phyloP scores from a whole-genome alignment of 805 yeast genomes.

The Yueomyces sinensis region DNA sequence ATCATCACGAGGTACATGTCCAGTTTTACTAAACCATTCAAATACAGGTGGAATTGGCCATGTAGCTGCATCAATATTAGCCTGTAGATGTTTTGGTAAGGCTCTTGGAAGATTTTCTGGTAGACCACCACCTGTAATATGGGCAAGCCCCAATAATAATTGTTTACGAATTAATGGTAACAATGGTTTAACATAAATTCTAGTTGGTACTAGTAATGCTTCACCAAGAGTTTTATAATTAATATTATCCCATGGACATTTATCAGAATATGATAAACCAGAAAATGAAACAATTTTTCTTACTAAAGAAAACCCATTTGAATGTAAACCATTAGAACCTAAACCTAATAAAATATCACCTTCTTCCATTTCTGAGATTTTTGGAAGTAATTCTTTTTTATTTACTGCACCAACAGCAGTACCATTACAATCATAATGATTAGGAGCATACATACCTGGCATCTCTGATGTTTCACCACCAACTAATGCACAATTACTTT shows the following conservation, averaged over 20 bases:
- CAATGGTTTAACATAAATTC: slow-evolving; percentile 86
- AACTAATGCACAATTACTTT: slow-evolving; percentile 92
- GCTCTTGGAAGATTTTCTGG: slow-evolving; percentile 95
- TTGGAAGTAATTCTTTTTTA: slow-evolving; percentile 64
- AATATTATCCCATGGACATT: slow-evolving; percentile 73
- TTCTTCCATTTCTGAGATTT: slow-evolving; percentile 44
- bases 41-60: slow-evolving; percentile 87
- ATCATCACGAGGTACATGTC: slow-evolving; percentile 78
- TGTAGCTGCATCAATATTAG: slow-evolving; percentile 58
- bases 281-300: slow-evolving; percentile 79
- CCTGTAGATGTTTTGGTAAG: slow-evolving; percentile 67
- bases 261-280: slow-evolving; percentile 54
- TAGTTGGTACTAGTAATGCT: slow-evolving; percentile 78
- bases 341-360: slow-evolving; percentile 84
- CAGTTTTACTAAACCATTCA: slow-evolving; percentile 87
- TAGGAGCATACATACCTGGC: slow-evolving; percentile 97
- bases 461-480: slow-evolving; percentile 99
- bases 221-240: slow-evolving; percentile 65
- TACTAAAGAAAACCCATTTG: slow-evolving; percentile 91
- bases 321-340: slow-evolving; percentile 86
- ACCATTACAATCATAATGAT: slow-evolving; percentile 97
- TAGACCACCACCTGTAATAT: slow-evolving; percentile 97
- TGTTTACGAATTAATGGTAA: slow-evolving; percentile 58
- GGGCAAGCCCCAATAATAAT: slow-evolving; percentile 77
- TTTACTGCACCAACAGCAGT: slow-evolving; percentile 96